These are phyloP conservation scores for Malus fusca DNA, from an alignment of 306 rosid species.

Conservation along the genomic window DNA sequence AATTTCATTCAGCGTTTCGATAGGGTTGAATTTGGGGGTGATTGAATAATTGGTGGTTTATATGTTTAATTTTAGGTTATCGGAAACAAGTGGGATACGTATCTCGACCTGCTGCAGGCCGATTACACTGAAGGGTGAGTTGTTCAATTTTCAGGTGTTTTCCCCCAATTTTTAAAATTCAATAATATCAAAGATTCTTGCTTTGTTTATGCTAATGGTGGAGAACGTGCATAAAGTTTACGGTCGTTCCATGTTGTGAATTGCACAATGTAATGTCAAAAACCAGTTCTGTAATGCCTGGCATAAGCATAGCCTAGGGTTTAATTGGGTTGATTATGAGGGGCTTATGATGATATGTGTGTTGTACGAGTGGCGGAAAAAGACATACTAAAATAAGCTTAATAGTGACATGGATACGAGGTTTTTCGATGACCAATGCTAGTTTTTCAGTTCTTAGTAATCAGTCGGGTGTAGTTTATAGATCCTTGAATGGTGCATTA, in stretches of 20 bases:
- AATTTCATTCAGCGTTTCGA: neutral
- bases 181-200: neutral
- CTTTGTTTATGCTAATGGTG: neutral
- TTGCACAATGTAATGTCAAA: neutral
- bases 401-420: neutral
- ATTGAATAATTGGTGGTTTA: neutral
- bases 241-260: neutral
- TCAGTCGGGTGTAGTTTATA: neutral
- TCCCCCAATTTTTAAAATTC: neutral
- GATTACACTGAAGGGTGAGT: constrained; percentile 85
- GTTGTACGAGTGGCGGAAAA: neutral
- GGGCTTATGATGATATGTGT: neutral
- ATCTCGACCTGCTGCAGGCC: constrained; percentile 82
- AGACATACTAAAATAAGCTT: neutral
- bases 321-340: neutral
- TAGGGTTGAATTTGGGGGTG: neutral
- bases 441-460: neutral
- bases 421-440: neutral
- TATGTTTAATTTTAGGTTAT: constrained; percentile 48
- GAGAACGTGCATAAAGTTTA: neutral
- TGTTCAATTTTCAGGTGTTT: neutral
- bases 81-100: constrained; percentile 92
- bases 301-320: neutral
- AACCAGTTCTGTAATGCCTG: neutral
- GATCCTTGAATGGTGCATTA: neutral